These are phyloP conservation scores for Irpex sp. DNA, from an alignment of 1,284 basidiomycete species.

Conservation along the genomic window DNA sequence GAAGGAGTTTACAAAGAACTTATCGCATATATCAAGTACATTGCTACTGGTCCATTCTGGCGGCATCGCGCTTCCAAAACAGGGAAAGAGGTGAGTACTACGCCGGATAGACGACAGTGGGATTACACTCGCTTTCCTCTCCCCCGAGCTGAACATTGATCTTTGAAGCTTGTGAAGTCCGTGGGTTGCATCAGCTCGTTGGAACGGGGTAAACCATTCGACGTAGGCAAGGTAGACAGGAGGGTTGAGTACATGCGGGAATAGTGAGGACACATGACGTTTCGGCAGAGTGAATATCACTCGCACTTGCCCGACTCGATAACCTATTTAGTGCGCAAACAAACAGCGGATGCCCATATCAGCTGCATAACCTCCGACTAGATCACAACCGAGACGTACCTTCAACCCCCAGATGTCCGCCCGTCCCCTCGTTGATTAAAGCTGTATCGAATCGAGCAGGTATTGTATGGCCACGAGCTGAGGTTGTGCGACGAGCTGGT, in stretches of 20 bases:
- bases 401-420: background rate
- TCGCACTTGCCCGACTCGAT: slow-evolving; percentile 15
- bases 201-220: slow-evolving; percentile 29
- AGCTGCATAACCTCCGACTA: background rate
- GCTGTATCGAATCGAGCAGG: slow-evolving; percentile 18
- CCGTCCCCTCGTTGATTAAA: slow-evolving; percentile 10
- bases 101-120: slow-evolving; percentile 20
- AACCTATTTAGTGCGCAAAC: background rate
- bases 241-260: slow-evolving; percentile 3
- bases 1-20: slow-evolving; percentile 29
- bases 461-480: background rate
- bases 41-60: slow-evolving; percentile 29
- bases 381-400: too few relatives aligned
- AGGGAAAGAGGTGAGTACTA: slow-evolving; percentile 28
- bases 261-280: slow-evolving; percentile 6
- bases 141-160: slow-evolving; percentile 9
- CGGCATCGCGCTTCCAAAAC: slow-evolving; percentile 15
- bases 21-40: slow-evolving; percentile 28
- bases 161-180: slow-evolving; percentile 18
- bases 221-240: slow-evolving; percentile 26
- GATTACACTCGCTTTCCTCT: slow-evolving; percentile 22
- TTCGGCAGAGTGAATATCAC: slow-evolving; percentile 15
- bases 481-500: slow-evolving; percentile 5
- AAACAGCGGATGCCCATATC: background rate
- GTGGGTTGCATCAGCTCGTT: slow-evolving; percentile 6